phyloP scores from a whole-genome alignment of 805 yeast species.

The Yamadazyma sp. region DNA sequence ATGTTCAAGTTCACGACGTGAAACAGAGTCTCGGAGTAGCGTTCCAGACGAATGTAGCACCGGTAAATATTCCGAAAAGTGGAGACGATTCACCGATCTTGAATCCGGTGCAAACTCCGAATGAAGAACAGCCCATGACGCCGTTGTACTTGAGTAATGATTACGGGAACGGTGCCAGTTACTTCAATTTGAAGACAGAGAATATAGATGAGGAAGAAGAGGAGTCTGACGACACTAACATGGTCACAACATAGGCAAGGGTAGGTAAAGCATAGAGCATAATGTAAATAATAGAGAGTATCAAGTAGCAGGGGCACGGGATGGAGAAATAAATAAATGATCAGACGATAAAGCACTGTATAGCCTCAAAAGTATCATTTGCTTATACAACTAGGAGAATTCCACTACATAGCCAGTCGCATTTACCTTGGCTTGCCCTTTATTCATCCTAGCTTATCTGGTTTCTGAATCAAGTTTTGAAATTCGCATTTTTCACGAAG shows the following conservation, averaged over 20 bases:
- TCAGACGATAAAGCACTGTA: no score
- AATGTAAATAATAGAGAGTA: no score
- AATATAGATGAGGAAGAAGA: constrained; percentile 14
- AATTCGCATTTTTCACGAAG: constrained; percentile 3
- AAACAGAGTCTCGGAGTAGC: constrained; percentile 2
- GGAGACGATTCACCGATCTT: constrained; percentile 30
- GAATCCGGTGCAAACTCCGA: constrained; percentile 43
- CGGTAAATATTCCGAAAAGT: constrained; percentile 12
- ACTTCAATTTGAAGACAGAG: constrained; percentile 7
- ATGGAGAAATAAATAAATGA: no score
- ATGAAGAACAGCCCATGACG: constrained; percentile 45
- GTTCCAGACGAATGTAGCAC: constrained; percentile 5
- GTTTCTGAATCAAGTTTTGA: background rate
- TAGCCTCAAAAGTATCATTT: no score
- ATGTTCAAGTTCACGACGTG: background rate
- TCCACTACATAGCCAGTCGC: no score
- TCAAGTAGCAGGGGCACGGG: no score
- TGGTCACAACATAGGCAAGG: constrained; percentile 1
- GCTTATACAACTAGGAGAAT: no score
- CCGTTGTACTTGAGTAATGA: constrained; percentile 30
- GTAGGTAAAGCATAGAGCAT: constrained; percentile 6
- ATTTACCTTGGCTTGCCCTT: no score
- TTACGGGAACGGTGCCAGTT: constrained; percentile 1
- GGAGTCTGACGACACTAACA: background rate
- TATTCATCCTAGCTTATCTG: no score